Base-by-base conservation (phyloP, 352 stramenopile species). In the Phytophthora europaea region DNA sequence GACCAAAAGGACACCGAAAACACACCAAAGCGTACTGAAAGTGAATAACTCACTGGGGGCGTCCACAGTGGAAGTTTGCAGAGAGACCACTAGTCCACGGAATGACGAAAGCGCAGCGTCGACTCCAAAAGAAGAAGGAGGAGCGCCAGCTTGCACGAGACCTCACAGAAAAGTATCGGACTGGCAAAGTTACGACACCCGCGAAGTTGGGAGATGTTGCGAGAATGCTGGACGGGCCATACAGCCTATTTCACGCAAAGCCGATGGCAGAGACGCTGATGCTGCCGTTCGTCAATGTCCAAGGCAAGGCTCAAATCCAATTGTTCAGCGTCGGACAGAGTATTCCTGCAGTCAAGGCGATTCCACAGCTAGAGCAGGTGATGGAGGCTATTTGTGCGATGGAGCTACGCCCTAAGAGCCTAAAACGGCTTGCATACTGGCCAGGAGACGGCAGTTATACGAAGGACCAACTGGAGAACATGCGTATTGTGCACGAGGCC, bases 391-490 rank as follows among this genome's bases (percentile, higher is more conserved):
- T 61, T 15, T 40, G 34, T 40, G 34, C 34, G 12, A 55, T 64
- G 8, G 20, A 63, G 50, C 45, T 53, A 54, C 22, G 28, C 8
- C 34, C 34, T 40, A 40, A 9, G 28, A 34, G 45, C 3, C 8
- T 51, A 1, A 16, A 69, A 4, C 16, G 59, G 6, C 31, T 71
- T 34, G 55, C 64, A 15, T 47, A 48, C 20, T 71, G 54, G 55
- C n/a, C 23, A 36, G 43, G 34, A 12, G 65, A 47, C 22, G 54
- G 26, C 4, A 53, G 15, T 22, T 12, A 23, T 65, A 18, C 12
- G 34, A 40, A 13, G 34, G 34, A 40, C 12, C 34, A 40, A 40
- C 4, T 40, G 12, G 34, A 40, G 34, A n/a, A n/a, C n/a, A n/a
- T n/a, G n/a, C n/a, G n/a, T n/a, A n/a, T n/a, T n/a, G n/a, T n/a